Base-by-base conservation (phyloP, 176 grass and related monocot species). In the Rhynchospora pubera region DNA sequence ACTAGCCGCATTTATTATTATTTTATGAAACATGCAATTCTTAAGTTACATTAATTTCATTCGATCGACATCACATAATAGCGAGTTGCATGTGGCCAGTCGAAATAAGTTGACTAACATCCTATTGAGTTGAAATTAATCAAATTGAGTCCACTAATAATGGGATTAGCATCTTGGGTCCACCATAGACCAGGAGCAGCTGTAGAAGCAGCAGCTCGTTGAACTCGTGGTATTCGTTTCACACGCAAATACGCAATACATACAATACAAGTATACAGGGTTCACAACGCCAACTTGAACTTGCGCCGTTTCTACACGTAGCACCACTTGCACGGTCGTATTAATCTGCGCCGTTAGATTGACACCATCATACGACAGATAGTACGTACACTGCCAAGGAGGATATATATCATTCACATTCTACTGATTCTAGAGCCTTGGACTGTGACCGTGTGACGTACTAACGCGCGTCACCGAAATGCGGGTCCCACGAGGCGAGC, bases 281-380 rank as follows among this genome's bases (percentile, higher is more conserved):
- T 70, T 70, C 66, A 70, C 34, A 45, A 70, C 2, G 15, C 66
- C 66, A 16, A 70, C 66, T 28, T 28, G 26, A 1, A 28, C 26
- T 46, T 3, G 18, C 5, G 55, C 9, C 10, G 48, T 55, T 30
- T 62, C 77, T 1, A 62, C 51, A 79, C 7, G 14, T 3, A 43
- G 60, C 14, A 39, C 61, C 2, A n/a, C 30, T 43, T 1, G 57
- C 44, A 63, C 3, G 59, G 43, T 12, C 1, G 34, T 9, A 26
- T 5, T 81, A 85, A 72, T 70, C 18, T 8, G 24, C 6, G 45
- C 82, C 82, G 82, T 85, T 44, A 59, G 82, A 84, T 65, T 45
- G 0, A 0, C 52, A 93, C 84, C 2, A 39, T 39, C 34, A 39
- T 3, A 3, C 34, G 34, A 39, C 34, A 18, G 70, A 91, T 86